A percentile compares a stretch with the other conserved stretches of the same genome.
Conservation (phyloP, 2,329 filamentous ascomycete species). For the Fusarium armeniacum region DNA sequence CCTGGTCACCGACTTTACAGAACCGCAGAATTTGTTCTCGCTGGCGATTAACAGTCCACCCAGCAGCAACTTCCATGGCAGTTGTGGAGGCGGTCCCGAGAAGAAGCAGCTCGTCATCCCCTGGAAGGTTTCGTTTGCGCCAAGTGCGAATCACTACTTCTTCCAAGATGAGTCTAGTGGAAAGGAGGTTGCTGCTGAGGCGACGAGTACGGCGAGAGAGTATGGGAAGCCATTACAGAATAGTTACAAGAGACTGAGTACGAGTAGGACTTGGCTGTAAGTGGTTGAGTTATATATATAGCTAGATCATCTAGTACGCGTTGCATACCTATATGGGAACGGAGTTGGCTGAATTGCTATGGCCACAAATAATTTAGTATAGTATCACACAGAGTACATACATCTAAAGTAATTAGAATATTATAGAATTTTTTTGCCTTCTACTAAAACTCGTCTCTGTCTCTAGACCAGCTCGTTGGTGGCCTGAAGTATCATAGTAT, state of each 20-base stretch:
- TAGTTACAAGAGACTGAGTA: conserved; percentile 53
- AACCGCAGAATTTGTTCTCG: conserved; percentile 81
- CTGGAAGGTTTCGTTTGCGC: conserved; percentile 59
- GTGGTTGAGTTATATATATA: neutral
- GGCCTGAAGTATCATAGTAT: neutral
- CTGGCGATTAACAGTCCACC: conserved; percentile 74
- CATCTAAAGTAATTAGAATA: neutral
- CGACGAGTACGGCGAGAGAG: conserved; percentile 52
- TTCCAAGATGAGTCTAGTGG: conserved; percentile 57
- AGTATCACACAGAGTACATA: neutral
- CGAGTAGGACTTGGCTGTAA: conserved; percentile 48
- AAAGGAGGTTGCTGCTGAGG: conserved; percentile 50
- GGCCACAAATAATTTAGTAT: neutral
- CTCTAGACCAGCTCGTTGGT: neutral
- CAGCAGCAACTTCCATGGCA: conserved; percentile 55
- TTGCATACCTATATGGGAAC: conserved; percentile 5
- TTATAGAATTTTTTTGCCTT: neutral
- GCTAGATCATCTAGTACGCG: neutral
- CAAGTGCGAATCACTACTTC: conserved; percentile 59
- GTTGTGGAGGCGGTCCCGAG: conserved; percentile 57
- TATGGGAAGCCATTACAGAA: conserved; percentile 24
- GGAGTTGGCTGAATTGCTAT: conserved; percentile 7
- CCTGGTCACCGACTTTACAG: conserved; percentile 82
- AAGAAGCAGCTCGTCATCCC: conserved; percentile 57
- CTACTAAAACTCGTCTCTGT: neutral